phyloP scores from a whole-genome alignment of 2,329 filamentous ascomycete species.

The Tolypocladium capitatum region DNA sequence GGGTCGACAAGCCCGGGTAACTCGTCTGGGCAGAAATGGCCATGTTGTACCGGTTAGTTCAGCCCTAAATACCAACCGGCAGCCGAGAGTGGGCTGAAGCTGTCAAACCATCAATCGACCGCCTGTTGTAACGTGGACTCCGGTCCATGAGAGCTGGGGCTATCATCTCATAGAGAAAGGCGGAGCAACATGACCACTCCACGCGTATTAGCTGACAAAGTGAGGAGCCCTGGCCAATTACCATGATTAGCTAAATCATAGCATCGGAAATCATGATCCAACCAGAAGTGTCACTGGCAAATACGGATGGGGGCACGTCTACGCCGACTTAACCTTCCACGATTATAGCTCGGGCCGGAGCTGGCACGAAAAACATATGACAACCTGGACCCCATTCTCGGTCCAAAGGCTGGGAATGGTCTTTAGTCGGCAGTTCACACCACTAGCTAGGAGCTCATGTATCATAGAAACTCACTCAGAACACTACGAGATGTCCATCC shows the following conservation, averaged over 20 bases:
- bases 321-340: conserved; percentile 52
- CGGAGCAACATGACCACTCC: conserved; percentile 50
- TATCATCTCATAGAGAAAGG: conserved; percentile 44
- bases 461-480: not conserved
- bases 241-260: not conserved
- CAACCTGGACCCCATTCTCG: conserved; percentile 39
- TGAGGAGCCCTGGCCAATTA: conserved; percentile 13
- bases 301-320: conserved; percentile 58
- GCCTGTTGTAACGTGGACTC: conserved; percentile 52
- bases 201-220: conserved; percentile 52
- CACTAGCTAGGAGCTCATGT: conserved; percentile 44
- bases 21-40: conserved; percentile 54
- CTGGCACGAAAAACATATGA: conserved; percentile 42
- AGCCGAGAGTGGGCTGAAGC: conserved; percentile 51
- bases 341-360: conserved; percentile 46
- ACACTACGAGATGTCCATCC: too few species aligned
- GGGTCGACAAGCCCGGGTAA: conserved; percentile 46
- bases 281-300: conserved; percentile 57
- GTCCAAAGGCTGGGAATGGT: conserved; percentile 33
- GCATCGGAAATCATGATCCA: conserved; percentile 36
- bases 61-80: conserved; percentile 39
- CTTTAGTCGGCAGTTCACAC: conserved; percentile 42
- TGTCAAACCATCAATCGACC: conserved; percentile 53
- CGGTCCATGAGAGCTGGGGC: conserved; percentile 51
- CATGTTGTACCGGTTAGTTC: conserved; percentile 52